A percentile compares a stretch with the other conserved stretches of the same genome.
phyloP scores from a whole-genome alignment of 192 early-diverging fungal genomes.

The Phycomyces blakesleeanus region DNA sequence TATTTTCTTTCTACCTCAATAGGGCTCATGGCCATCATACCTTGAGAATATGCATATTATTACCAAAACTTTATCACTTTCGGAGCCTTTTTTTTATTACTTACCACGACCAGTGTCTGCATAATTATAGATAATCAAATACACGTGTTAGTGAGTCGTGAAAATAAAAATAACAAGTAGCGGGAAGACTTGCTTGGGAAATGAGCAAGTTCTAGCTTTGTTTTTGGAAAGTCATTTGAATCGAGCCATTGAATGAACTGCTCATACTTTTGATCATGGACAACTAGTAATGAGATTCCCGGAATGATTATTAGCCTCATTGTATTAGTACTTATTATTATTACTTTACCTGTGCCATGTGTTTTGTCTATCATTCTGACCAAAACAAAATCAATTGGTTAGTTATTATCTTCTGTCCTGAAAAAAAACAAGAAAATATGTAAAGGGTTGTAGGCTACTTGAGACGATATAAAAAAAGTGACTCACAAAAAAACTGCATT shows the following conservation, averaged over 20 bases:
- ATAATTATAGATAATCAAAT: not conserved
- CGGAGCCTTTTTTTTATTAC: not conserved
- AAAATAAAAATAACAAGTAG: not conserved
- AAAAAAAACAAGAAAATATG: no score
- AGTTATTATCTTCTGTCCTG: no score
- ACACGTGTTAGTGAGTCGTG: not conserved
- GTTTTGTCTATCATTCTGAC: no score
- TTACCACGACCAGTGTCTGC: conserved; percentile 54
- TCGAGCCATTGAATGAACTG: conserved; percentile 49
- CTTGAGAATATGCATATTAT: conserved; percentile 3
- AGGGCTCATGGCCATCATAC: conserved; percentile 54
- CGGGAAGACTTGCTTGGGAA: conserved; percentile 39
- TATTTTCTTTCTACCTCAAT: conserved; percentile 45
- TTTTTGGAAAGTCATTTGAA: conserved; percentile 41
- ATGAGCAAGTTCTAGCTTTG: conserved; percentile 50
- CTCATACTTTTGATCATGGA: conserved; percentile 45
- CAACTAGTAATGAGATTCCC: conserved; percentile 16
- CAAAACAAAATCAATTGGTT: no score
- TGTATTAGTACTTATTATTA: no score
- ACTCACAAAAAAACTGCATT: no score
- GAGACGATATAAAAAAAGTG: no score
- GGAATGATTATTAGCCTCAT: no score
- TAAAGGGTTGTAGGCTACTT: no score
- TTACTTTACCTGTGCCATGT: no score
- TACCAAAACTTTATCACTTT: not conserved